Evolutionary conservation across 208 protist species (phyloP).

Genomic region (Trypanosoma platydactyli): DNA sequence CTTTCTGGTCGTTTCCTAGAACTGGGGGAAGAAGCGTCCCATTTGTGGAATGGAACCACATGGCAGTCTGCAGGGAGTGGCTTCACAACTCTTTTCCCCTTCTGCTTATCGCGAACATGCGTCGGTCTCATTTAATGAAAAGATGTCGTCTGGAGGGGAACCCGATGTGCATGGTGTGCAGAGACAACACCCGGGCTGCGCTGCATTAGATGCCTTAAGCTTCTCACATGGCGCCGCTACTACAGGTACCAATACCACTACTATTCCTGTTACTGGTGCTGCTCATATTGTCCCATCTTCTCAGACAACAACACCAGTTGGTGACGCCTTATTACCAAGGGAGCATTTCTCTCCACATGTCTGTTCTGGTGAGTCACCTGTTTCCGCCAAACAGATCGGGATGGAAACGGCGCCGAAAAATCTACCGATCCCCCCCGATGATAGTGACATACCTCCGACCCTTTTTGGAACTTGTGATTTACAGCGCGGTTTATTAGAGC

Average conservation of each 20-base stretch:
- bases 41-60: not conserved
- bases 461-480: conserved; percentile 43
- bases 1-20: conserved; percentile 9
- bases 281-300: not conserved
- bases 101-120: not conserved
- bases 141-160: too few relatives aligned
- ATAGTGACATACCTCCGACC: not conserved
- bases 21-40: not conserved
- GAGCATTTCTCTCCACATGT: not conserved
- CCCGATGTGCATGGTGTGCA: too few relatives aligned
- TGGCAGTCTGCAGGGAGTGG: not conserved
- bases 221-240: too few relatives aligned
- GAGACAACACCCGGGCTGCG: too few relatives aligned
- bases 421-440: not conserved
- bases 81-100: not conserved
- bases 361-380: not conserved
- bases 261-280: too few relatives aligned
- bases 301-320: not conserved
- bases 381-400: not conserved
- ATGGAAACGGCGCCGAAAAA: not conserved
- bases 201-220: too few relatives aligned
- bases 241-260: too few relatives aligned
- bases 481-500: conserved; percentile 56
- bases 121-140: too few relatives aligned
- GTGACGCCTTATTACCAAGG: not conserved